These are phyloP conservation scores for Mortierella sp. DNA, from an alignment of 371 early-diverging fungal species.

Conservation along the genomic window DNA sequence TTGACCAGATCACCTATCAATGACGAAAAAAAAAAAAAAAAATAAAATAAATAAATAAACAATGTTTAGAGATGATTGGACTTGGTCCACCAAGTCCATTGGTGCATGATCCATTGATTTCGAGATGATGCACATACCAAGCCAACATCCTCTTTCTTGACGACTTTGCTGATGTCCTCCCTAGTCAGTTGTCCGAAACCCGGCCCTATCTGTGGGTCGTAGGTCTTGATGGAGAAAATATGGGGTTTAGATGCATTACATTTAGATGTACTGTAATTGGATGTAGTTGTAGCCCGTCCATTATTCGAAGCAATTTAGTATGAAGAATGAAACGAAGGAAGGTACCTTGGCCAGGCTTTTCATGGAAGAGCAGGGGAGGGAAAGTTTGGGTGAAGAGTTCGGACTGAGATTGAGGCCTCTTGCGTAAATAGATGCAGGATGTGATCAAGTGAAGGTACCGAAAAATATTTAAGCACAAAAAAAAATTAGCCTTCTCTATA, in stretches of 20 bases:
- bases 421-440: too few relatives aligned
- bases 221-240: constrained; percentile 16
- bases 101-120: not conserved
- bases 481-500: too few relatives aligned
- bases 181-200: constrained; percentile 71
- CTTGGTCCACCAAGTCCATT: constrained; percentile 10
- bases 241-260: too few relatives aligned
- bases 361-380: constrained; percentile 27
- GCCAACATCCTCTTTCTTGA: constrained; percentile 62
- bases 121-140: constrained; percentile 18
- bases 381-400: not conserved
- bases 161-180: constrained; percentile 70
- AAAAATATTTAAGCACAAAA: not conserved
- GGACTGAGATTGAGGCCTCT: not conserved
- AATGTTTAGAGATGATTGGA: constrained; percentile 11
- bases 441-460: not conserved
- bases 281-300: too few relatives aligned
- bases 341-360: constrained; percentile 54
- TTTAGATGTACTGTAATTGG: too few relatives aligned
- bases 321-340: not conserved
- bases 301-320: not conserved
- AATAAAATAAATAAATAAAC: not conserved
- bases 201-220: constrained; percentile 53
- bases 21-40: constrained; percentile 1
- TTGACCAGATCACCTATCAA: constrained; percentile 38